Conservation (phyloP, 495 filamentous ascomycete genomes). For the Aspergillus cristatus region DNA sequence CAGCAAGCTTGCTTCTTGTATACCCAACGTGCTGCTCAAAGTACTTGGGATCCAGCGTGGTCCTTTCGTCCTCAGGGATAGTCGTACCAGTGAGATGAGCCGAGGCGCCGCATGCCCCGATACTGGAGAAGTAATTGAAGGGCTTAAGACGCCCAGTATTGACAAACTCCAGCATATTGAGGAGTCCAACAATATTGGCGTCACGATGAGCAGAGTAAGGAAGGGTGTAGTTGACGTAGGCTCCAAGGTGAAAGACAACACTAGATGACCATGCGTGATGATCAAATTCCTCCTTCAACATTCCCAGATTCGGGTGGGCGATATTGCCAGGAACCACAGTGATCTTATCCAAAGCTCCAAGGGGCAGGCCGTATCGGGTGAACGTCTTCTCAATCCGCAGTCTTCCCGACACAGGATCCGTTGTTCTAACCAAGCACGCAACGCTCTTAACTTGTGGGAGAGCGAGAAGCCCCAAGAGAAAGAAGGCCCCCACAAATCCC, state of each 20-base stretch:
- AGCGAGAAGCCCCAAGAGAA: not conserved
- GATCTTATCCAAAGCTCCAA: not conserved
- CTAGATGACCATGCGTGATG: constrained; percentile 2
- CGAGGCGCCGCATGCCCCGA: constrained; percentile 1
- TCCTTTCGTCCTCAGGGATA: not conserved
- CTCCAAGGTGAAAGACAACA: constrained; percentile 9
- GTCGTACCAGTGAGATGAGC: not conserved
- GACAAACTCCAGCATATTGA: constrained; percentile 3
- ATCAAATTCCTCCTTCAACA: not conserved
- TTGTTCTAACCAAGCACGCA: not conserved
- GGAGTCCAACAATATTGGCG: constrained; percentile 3
- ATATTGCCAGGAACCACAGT: not conserved
- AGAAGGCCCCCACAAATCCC: not conserved
- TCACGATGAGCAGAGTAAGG: constrained; percentile 4
- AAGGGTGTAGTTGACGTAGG: constrained; percentile 5
- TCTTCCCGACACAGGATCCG: not conserved
- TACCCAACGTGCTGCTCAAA: not conserved
- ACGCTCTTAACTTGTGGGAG: not conserved
- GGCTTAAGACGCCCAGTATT: constrained; percentile 4
- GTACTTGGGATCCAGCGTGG: not conserved
- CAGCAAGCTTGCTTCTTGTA: not conserved
- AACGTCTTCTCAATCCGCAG: not conserved
- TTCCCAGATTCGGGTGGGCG: not conserved
- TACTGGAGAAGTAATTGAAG: constrained; percentile 7
- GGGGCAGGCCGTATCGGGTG: not conserved